phyloP scores from a whole-genome alignment of 306 rosid species.

The Parietaria judaica region DNA sequence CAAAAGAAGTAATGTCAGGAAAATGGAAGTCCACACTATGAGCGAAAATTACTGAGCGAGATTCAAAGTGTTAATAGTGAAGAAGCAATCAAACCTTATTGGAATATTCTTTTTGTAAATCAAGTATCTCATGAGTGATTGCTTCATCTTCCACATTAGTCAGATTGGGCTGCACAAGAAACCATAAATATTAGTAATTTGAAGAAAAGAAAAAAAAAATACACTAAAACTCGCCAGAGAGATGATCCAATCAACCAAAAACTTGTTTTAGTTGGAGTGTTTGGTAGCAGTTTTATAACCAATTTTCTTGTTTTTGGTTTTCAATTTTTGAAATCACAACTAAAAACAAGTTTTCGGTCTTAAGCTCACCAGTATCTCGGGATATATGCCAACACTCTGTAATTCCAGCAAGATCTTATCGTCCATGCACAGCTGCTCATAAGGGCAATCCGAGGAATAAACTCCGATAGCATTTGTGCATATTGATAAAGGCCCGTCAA shows the following conservation, averaged over 20 bases:
- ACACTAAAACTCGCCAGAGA: conserved; percentile 2
- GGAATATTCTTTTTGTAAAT: conserved; percentile 46
- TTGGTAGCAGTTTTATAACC: too few species aligned
- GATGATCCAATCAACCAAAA: not conserved
- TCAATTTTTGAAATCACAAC: too few species aligned
- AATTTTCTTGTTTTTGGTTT: too few species aligned
- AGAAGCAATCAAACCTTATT: conserved; percentile 45
- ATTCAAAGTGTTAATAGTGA: not conserved
- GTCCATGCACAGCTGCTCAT: conserved; percentile 48
- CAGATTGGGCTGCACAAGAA: conserved; percentile 67
- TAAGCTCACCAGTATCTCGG: conserved; percentile 64
- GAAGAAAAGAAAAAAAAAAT: conserved; percentile 11
- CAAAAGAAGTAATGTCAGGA: conserved; percentile 6
- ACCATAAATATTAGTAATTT: conserved; percentile 4
- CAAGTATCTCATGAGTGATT: conserved; percentile 52
- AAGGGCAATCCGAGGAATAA: conserved; percentile 29
- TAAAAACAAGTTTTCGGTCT: not conserved
- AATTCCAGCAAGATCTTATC: conserved; percentile 72
- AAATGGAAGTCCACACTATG: not conserved
- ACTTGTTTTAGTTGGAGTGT: not conserved
- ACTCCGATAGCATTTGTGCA: conserved; percentile 25
- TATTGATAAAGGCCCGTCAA: conserved; percentile 28
- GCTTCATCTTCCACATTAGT: conserved; percentile 64
- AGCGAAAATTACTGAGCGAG: not conserved
- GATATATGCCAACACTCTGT: conserved; percentile 60